phyloP scores from a whole-genome alignment of 805 yeast species.

The Saccharomycopsis babjevae region DNA sequence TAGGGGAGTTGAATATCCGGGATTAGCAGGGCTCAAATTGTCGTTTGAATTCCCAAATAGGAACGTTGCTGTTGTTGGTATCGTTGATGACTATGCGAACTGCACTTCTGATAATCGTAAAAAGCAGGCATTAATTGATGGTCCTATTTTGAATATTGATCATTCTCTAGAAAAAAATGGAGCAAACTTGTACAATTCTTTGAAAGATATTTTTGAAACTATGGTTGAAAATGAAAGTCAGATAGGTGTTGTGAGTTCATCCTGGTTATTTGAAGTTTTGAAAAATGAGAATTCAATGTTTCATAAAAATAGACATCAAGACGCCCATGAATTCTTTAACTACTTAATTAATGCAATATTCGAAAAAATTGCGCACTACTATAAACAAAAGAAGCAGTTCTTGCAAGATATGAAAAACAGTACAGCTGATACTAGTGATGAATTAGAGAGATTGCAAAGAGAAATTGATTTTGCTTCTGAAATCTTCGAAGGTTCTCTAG shows the following conservation, averaged over 20 bases:
- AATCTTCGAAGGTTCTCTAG: conserved; percentile 74
- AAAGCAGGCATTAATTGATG: conserved; percentile 62
- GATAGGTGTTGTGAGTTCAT: conserved; percentile 81
- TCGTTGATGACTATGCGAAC: conserved; percentile 30
- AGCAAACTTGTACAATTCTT: conserved; percentile 47
- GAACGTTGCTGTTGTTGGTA: conserved; percentile 37
- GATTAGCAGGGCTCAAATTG: conserved; percentile 22
- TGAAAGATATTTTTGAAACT: conserved; percentile 79
- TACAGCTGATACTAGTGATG: conserved; percentile 7
- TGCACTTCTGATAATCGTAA: conserved; percentile 64
- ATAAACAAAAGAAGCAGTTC: conserved; percentile 9
- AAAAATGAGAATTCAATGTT: conserved; percentile 79
- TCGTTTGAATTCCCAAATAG: conserved; percentile 33
- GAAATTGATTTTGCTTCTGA: conserved; percentile 45
- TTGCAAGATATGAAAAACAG: conserved; percentile 11
- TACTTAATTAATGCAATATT: conserved; percentile 66
- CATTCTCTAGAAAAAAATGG: conserved; percentile 41
- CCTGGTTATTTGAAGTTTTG: conserved; percentile 58
- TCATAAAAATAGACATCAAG: conserved; percentile 91
- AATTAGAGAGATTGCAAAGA: neutral
- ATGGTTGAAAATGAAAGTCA: conserved; percentile 61
- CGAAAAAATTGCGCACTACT: conserved; percentile 30
- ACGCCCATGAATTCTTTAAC: conserved; percentile 94
- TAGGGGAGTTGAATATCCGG: conserved; percentile 23
- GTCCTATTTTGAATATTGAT: conserved; percentile 81